A percentile compares a stretch with the other conserved stretches of the same genome.
phyloP scores from a whole-genome alignment of 2,329 filamentous ascomycete species.

The Nannizziopsis arthrosporioides region DNA sequence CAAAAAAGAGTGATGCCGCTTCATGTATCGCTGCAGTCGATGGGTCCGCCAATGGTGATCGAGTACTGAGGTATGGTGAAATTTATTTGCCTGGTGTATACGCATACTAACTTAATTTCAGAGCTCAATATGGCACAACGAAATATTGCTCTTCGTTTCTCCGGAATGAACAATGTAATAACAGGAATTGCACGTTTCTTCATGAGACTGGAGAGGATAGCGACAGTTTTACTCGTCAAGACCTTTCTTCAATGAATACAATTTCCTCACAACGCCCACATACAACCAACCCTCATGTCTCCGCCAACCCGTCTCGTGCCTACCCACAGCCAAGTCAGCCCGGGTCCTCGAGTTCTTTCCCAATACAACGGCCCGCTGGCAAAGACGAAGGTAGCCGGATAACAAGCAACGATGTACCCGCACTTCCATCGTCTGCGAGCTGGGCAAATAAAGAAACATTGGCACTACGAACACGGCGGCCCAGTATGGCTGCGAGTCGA shows the following conservation, averaged over 20 bases:
- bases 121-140: conserved; percentile 73
- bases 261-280: conserved; percentile 61
- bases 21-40: conserved; percentile 87
- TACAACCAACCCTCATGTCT: conserved; percentile 2
- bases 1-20: conserved; percentile 78
- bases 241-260: conserved; percentile 88
- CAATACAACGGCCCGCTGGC: conserved; percentile 64
- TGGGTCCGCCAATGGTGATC: conserved; percentile 80
- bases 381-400: conserved; percentile 52
- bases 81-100: not conserved
- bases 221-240: conserved; percentile 89
- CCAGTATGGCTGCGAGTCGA: conserved; percentile 69
- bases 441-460: conserved; percentile 67
- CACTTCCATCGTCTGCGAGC: conserved; percentile 83
- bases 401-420: conserved; percentile 61
- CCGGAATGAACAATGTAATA: conserved; percentile 85
- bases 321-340: conserved; percentile 39
- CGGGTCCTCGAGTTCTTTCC: conserved; percentile 42
- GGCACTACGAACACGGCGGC: conserved; percentile 52
- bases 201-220: conserved; percentile 98
- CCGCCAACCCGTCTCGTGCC: conserved; percentile 27
- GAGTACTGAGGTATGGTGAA: conserved; percentile 62
- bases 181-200: conserved; percentile 93
- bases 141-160: conserved; percentile 98
- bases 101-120: conserved; percentile 18